Evolutionary conservation across 2,329 filamentous ascomycete genomes (phyloP).

Genomic region (Lecanicillium sp.): DNA sequence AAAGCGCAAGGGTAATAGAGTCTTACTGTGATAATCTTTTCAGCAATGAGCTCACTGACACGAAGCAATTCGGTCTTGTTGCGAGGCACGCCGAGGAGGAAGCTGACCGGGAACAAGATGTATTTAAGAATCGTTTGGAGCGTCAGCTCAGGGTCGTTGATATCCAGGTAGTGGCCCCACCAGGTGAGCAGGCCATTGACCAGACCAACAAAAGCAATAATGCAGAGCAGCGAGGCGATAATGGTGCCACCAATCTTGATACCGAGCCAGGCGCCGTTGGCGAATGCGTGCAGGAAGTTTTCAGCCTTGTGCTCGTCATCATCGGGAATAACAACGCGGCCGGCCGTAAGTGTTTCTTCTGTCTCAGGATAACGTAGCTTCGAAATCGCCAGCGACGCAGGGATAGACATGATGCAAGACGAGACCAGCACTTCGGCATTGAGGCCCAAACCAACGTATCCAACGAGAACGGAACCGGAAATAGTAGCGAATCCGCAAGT

Average conservation of each 20-base stretch:
- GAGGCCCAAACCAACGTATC: conserved; percentile 77
- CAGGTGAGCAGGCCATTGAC: conserved; percentile 72
- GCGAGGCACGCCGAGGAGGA: conserved; percentile 70
- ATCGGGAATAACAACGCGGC: conserved; percentile 72
- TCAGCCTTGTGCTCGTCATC: conserved; percentile 68
- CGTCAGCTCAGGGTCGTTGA: conserved; percentile 59
- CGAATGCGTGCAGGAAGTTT: conserved; percentile 78
- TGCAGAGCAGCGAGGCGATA: conserved; percentile 69
- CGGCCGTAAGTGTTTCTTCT: conserved; percentile 77
- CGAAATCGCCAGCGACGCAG: conserved; percentile 79
- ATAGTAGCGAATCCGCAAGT: conserved; percentile 90
- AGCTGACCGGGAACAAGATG: conserved; percentile 68
- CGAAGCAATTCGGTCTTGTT: conserved; percentile 58
- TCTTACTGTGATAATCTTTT: conserved; percentile 68
- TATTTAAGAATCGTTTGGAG: conserved; percentile 72
- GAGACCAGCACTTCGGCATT: conserved; percentile 81
- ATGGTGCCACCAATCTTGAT: conserved; percentile 85
- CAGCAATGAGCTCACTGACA: conserved; percentile 71
- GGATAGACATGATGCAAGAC: conserved; percentile 93
- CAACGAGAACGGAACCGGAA: conserved; percentile 77
- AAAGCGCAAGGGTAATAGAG: neutral
- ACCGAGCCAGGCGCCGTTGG: conserved; percentile 77
- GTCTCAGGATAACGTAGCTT: conserved; percentile 87
- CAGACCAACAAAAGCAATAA: conserved; percentile 69
- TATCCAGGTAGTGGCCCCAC: conserved; percentile 75